Conservation (phyloP, 345 rosid species). For the Leavenworthia alabamica region DNA sequence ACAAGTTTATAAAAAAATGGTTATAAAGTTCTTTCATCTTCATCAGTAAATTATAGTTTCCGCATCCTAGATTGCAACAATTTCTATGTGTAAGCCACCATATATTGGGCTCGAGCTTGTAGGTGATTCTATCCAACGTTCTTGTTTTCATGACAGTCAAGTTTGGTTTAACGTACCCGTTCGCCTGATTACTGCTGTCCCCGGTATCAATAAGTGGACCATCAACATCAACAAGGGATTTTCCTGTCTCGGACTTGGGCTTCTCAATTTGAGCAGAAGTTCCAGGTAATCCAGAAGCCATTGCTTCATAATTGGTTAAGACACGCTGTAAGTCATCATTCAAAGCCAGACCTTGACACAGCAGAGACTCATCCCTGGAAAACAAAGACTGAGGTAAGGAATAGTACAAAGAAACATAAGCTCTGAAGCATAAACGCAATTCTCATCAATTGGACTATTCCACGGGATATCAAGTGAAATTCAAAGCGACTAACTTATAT, state of each 20-base stretch:
- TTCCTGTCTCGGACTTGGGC: constrained; percentile 49
- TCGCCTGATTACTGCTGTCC: constrained; percentile 44
- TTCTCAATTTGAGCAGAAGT: constrained; percentile 40
- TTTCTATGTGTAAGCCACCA: background rate
- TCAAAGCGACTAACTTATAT: background rate
- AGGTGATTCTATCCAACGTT: background rate
- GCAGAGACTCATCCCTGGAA: constrained; percentile 85
- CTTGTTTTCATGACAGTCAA: constrained; percentile 10
- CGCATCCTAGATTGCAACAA: no score
- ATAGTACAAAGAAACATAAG: constrained; percentile 1
- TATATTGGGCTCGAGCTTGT: background rate
- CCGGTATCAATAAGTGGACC: constrained; percentile 78
- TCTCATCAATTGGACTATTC: background rate
- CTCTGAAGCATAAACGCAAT: constrained; percentile 3
- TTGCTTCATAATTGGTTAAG: constrained; percentile 77
- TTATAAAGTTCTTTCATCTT: no score
- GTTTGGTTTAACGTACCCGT: constrained; percentile 25
- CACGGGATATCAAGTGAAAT: background rate
- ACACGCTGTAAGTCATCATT: constrained; percentile 97
- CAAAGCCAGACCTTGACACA: constrained; percentile 81
- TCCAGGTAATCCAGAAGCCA: constrained; percentile 56
- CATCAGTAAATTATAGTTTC: no score
- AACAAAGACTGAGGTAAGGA: constrained; percentile 1
- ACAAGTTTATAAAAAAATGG: background rate
- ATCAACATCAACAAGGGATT: constrained; percentile 48